These are phyloP conservation scores for Inonotus hispidus DNA, from an alignment of 1,284 basidiomycete species.

Conservation along the genomic window DNA sequence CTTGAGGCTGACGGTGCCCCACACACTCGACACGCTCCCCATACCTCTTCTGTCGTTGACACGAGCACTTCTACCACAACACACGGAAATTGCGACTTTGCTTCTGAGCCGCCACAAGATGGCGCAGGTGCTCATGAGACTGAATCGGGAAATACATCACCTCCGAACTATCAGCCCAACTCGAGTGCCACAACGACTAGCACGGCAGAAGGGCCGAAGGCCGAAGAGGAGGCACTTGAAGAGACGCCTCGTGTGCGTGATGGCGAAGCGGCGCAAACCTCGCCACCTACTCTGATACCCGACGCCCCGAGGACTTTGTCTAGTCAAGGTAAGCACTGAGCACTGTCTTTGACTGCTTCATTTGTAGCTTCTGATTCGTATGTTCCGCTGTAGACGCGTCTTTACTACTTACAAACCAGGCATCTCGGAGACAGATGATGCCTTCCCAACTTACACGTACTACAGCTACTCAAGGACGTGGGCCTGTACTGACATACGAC, in stretches of 20 bases:
- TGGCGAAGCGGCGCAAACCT: not conserved
- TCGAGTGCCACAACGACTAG: conserved; percentile 9
- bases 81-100: not conserved
- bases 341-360: no score
- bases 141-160: conserved; percentile 1
- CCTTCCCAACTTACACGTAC: not conserved
- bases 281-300: not conserved
- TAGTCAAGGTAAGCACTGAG: not conserved
- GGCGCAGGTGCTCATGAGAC: not conserved
- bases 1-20: not conserved
- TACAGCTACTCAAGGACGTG: not conserved
- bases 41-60: not conserved
- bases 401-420: not conserved
- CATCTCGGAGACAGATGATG: not conserved
- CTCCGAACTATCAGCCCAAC: not conserved
- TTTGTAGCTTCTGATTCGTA: not conserved
- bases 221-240: not conserved
- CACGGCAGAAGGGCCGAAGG: conserved; percentile 16
- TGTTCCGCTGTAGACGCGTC: not conserved
- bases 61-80: not conserved
- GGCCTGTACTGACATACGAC: conserved; percentile 8
- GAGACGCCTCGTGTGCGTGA: not conserved
- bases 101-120: not conserved
- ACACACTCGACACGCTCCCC: not conserved
- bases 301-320: not conserved